A percentile compares a stretch with the other conserved stretches of the same genome.
Conservation (phyloP, 2,329 filamentous ascomycete genomes). For the Diaporthe sp. region DNA sequence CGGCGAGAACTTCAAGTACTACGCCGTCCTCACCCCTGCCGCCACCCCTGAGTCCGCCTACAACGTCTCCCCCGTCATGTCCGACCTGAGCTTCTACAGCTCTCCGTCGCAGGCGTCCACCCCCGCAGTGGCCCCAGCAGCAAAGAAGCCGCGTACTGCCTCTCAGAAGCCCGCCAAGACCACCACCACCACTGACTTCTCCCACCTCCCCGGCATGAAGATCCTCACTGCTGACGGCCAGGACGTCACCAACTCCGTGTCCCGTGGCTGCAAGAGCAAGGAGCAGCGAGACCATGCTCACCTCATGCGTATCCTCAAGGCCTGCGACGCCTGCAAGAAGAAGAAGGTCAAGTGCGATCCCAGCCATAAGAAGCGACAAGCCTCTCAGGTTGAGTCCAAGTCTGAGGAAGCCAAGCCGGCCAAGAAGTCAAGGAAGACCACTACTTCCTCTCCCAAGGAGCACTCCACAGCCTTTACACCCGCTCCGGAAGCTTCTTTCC, state of each 20-base stretch:
- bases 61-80: slow-evolving; percentile 64
- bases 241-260: slow-evolving; percentile 74
- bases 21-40: slow-evolving; percentile 61
- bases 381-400: slow-evolving; percentile 51
- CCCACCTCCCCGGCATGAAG: slow-evolving; percentile 73
- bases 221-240: slow-evolving; percentile 75
- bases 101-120: slow-evolving; percentile 42
- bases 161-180: slow-evolving; percentile 48
- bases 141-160: slow-evolving; percentile 46
- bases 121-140: slow-evolving; percentile 31
- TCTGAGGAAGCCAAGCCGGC: slow-evolving; percentile 51
- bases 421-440: slow-evolving; percentile 58
- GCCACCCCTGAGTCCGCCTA: slow-evolving; percentile 61
- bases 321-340: slow-evolving; percentile 72
- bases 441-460: slow-evolving; percentile 14
- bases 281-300: slow-evolving; percentile 78
- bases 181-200: slow-evolving; percentile 57
- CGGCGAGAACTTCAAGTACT: slow-evolving; percentile 73
- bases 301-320: slow-evolving; percentile 76
- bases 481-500: slow-evolving; percentile 38
- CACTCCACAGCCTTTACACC: slow-evolving; percentile 27
- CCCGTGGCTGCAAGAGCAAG: slow-evolving; percentile 75
- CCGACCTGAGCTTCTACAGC: slow-evolving; percentile 63
- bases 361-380: slow-evolving; percentile 66
- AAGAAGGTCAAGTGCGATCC: slow-evolving; percentile 77